Base-by-base conservation (phyloP, 148 eudicot species). In the Hydrangea macrophylla region DNA sequence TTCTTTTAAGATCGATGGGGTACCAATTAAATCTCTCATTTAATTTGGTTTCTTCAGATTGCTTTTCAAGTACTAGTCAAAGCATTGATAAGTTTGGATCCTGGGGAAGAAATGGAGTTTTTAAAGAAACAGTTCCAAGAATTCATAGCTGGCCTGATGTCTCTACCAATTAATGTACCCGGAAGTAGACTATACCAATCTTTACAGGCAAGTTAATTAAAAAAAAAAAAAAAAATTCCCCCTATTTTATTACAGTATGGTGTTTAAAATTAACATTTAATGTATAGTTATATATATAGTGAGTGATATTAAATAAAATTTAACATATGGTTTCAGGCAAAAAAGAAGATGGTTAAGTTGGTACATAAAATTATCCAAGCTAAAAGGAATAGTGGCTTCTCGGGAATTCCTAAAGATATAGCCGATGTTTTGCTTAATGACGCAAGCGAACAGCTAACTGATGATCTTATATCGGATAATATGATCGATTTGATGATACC, bases 401-500 rank as follows among this genome's bases (percentile, higher is more conserved):
- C 53, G 23, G 62, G 60, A 58, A 67, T 70, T 18, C 69, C 85
- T 64, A 82, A 78, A 70, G 98, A 93, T 72, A 90, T 88, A 22
- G 73, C 79, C 13, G 98, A 88, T 61, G 92, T 85, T n/a, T 67
- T 93, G 75, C 69, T 92, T 15, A 82, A 62, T 39, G 88, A 88
- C 64, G 77, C 70, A 55, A 88, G 88, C 70, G 94, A 86, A 61
- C 58, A 77, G 60, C 78, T 93, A 50, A 86, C 88, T 68, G 94
- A 93, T 59, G 89, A 90, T 26, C 44, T 93, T 53, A 88, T 93
- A 62, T 84, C 95, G 0, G 88, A 90, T 71, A 93, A 93, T 60
- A 85, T 93, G 76, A 85, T 90, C 68, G 98, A 93, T 69, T 86
- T 93, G 81, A 93, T 93, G 96, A 93, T 93, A 18, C 98, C 98